Base-by-base conservation (phyloP, 176 grass and related monocot species). In the Rhynchospora breviuscula region DNA sequence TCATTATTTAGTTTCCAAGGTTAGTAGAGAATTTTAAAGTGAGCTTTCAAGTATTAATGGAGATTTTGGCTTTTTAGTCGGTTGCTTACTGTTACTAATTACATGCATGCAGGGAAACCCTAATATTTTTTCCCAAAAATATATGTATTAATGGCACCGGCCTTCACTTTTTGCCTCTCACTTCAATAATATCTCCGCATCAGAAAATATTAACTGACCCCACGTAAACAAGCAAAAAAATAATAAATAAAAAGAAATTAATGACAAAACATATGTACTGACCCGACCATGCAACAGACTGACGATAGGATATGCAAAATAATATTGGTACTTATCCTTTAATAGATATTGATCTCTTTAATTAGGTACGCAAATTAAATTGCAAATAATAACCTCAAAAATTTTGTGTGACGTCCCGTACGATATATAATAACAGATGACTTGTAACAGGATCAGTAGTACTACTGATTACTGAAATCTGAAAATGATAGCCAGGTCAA, bases 1-100 rank as follows among this genome's bases (percentile, higher is more conserved):
- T 82, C 44, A 51, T 26, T 66, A 25, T 59, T 67, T 46, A 49
- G 21, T 82, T 82, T 82, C 80, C 80, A 82, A 82, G 80, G 80
- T 82, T 82, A 66, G 46, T 82, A 66, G 33, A 78, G 73, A 33
- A 78, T 78, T 78, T 31, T 57, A 78, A 51, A 57, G 73, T 57
- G 73, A 31, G 25, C 25, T 78, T 78, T 78, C 51, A 57, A 57
- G 51, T 78, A 33, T 57, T 78, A 78, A 77, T 77, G 69, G 45
- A 17, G 43, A 13, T 21, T 25, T 51, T 73, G 45, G 45, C 44
- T 73, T 73, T 73, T 23, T 6, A 23, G 69, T 77, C 13, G 49
- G 67, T 77, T 77, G 49, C 22, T 77, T 77, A 77, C 47, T 57
- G 73, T 13, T 11, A 56, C 56, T 56, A 77, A 78, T 57, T 78